phyloP scores from a whole-genome alignment of 2,329 filamentous ascomycete genomes.

The Penicillium fuscoglaucum region DNA sequence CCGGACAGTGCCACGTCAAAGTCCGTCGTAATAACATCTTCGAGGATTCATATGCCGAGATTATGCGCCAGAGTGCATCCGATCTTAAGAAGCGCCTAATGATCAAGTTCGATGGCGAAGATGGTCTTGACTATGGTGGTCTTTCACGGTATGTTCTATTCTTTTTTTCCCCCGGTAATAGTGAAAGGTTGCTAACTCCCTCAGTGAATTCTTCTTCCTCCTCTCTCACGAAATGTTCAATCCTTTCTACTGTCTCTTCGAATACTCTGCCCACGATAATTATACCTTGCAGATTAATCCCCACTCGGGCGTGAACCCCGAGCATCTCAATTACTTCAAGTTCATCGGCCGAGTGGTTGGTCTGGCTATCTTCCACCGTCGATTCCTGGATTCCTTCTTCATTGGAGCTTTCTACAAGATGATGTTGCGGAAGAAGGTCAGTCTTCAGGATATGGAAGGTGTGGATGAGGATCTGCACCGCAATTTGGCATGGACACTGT shows the following conservation, averaged over 20 bases:
- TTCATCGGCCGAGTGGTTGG: slow-evolving; percentile 98
- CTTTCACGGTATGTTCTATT: slow-evolving; percentile 65
- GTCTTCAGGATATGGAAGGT: slow-evolving; percentile 95
- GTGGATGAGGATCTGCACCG: slow-evolving; percentile 97
- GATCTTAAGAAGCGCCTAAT: slow-evolving; percentile 98
- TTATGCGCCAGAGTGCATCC: slow-evolving; percentile 91
- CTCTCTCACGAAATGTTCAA: slow-evolving; percentile 99
- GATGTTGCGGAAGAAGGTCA: slow-evolving; percentile 90
- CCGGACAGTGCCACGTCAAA: slow-evolving; percentile 97
- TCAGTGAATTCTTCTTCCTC: slow-evolving; percentile 96
- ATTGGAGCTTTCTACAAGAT: slow-evolving; percentile 99
- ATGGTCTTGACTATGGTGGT: slow-evolving; percentile 96
- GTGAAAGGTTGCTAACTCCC: slow-evolving; percentile 29
- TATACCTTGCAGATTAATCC: slow-evolving; percentile 99
- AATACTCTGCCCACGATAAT: slow-evolving; percentile 99
- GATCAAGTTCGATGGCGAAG: slow-evolving; percentile 99
- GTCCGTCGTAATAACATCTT: slow-evolving; percentile 96
- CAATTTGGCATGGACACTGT: slow-evolving; percentile 92
- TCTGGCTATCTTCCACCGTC: slow-evolving; percentile 93
- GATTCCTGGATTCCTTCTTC: slow-evolving; percentile 98
- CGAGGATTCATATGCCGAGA: slow-evolving; percentile 97
- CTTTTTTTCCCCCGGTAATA: not conserved
- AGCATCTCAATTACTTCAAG: slow-evolving; percentile 99
- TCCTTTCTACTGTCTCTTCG: slow-evolving; percentile 98
- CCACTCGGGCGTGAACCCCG: slow-evolving; percentile 97